A percentile compares a stretch with the other conserved stretches of the same genome.
Evolutionary conservation across 2,329 filamentous ascomycete species (phyloP).

Genomic region (Pyrenophora seminiperda): DNA sequence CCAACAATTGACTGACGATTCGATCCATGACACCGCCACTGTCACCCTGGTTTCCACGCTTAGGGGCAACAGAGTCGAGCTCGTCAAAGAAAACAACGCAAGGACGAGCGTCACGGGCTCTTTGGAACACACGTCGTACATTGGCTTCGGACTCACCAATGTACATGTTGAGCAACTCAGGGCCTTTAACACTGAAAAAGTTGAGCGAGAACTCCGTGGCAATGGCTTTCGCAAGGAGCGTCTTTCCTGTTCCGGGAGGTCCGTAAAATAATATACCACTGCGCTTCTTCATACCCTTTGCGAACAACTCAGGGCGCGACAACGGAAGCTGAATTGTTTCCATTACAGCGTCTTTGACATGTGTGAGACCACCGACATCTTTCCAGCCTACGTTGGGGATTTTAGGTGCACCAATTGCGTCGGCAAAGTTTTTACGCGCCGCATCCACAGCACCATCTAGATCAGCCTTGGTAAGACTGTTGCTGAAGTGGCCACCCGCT

Average conservation of each 20-base stretch:
- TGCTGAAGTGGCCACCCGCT: conserved; percentile 79
- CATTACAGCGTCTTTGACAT: conserved; percentile 95
- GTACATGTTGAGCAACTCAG: conserved; percentile 93
- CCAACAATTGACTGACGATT: conserved; percentile 91
- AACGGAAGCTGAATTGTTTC: conserved; percentile 95
- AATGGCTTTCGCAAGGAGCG: conserved; percentile 88
- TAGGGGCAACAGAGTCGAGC: conserved; percentile 90
- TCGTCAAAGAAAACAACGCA: conserved; percentile 96
- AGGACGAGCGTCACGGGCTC: conserved; percentile 81
- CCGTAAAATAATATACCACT: conserved; percentile 93
- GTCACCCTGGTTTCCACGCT: conserved; percentile 95
- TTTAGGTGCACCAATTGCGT: conserved; percentile 95
- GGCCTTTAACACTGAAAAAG: conserved; percentile 92
- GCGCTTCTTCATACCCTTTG: conserved; percentile 97
- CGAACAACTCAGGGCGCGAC: conserved; percentile 89
- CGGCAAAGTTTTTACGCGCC: conserved; percentile 95
- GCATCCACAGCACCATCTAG: conserved; percentile 94
- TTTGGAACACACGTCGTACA: conserved; percentile 85
- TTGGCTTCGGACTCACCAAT: conserved; percentile 94
- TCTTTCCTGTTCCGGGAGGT: conserved; percentile 89
- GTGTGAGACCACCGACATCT: conserved; percentile 88
- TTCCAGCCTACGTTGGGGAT: conserved; percentile 97
- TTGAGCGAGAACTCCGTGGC: conserved; percentile 93
- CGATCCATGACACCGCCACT: conserved; percentile 98
- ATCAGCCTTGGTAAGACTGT: conserved; percentile 79